Conservation (phyloP, 2,329 filamentous ascomycete species). For the Didymella keratinophila region DNA sequence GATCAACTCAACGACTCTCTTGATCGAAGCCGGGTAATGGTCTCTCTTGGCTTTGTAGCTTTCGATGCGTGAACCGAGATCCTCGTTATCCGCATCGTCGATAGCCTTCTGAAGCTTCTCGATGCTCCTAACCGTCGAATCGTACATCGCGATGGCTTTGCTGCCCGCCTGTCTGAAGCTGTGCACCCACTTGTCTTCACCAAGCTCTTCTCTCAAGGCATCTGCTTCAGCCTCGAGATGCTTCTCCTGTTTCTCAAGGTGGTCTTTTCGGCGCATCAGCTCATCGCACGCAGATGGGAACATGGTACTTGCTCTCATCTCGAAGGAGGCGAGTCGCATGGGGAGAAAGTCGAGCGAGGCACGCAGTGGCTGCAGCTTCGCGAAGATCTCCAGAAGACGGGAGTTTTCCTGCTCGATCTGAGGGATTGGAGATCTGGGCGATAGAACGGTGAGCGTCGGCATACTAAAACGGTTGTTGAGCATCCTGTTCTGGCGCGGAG, state of each 20-base stretch:
- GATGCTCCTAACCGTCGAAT: conserved; percentile 89
- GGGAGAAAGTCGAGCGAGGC: conserved; percentile 95
- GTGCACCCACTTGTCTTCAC: conserved; percentile 94
- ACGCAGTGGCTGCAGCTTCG: conserved; percentile 90
- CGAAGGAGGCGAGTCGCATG: conserved; percentile 90
- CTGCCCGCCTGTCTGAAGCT: conserved; percentile 92
- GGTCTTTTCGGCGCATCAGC: conserved; percentile 75
- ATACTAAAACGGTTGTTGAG: conserved; percentile 74
- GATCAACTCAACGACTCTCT: conserved; percentile 88
- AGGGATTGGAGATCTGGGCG: conserved; percentile 66
- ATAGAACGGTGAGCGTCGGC: conserved; percentile 65
- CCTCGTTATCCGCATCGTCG: conserved; percentile 76
- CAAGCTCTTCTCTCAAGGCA: conserved; percentile 82
- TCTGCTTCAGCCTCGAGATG: conserved; percentile 91
- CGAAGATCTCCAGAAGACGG: conserved; percentile 86
- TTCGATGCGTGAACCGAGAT: conserved; percentile 71
- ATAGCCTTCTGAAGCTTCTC: conserved; percentile 81
- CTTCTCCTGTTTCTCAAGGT: conserved; percentile 84
- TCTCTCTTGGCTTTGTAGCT: conserved; percentile 94
- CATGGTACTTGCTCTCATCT: conserved; percentile 74
- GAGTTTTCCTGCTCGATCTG: conserved; percentile 78
- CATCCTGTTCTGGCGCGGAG: conserved; percentile 65
- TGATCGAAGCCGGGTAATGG: conserved; percentile 93
- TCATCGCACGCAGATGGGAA: conserved; percentile 94
- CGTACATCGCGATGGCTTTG: conserved; percentile 95